Percentiles rank a stretch among this genome's conserved stretches.
Evolutionary conservation across 1,139 yeast genomes (phyloP).

Genomic region (Petasospora fabianii): DNA sequence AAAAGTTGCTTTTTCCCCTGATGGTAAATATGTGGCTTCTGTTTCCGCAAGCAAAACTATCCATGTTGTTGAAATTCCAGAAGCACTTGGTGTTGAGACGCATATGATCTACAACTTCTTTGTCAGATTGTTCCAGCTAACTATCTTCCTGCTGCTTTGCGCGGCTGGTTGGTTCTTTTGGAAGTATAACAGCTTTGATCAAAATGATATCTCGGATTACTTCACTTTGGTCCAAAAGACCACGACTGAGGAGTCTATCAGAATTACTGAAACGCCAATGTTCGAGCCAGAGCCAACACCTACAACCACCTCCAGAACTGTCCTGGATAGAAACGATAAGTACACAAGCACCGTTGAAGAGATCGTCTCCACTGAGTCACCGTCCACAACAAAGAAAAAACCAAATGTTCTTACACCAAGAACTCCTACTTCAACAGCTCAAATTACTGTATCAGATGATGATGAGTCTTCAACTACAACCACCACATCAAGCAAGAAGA

Average conservation of each 20-base stretch:
- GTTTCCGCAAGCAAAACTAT: conserved; percentile 80
- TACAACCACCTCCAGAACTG: too few species aligned
- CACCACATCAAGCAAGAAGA: conserved; percentile 1
- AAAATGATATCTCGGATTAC: conserved; percentile 22
- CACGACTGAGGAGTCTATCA: conserved; percentile 6
- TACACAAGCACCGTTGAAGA: background rate
- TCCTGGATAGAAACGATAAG: background rate
- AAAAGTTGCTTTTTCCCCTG: conserved; percentile 63
- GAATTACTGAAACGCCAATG: background rate
- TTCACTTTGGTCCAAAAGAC: conserved; percentile 24
- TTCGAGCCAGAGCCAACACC: background rate
- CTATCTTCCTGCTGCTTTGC: conserved; percentile 8
- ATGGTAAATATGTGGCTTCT: conserved; percentile 65
- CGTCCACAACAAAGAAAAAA: background rate
- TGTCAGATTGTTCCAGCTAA: conserved; percentile 18
- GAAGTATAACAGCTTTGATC: conserved; percentile 10
- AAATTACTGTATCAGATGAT: background rate
- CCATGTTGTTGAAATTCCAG: conserved; percentile 59
- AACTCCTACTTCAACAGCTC: background rate
- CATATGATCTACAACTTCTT: conserved; percentile 24
- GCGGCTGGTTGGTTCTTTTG: conserved; percentile 17
- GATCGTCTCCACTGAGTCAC: background rate
- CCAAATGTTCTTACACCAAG: background rate
- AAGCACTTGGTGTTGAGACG: conserved; percentile 26
- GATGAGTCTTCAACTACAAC: background rate